Conservation (phyloP, 2,329 filamentous ascomycete genomes). For the Beauveria rudraprayagi region DNA sequence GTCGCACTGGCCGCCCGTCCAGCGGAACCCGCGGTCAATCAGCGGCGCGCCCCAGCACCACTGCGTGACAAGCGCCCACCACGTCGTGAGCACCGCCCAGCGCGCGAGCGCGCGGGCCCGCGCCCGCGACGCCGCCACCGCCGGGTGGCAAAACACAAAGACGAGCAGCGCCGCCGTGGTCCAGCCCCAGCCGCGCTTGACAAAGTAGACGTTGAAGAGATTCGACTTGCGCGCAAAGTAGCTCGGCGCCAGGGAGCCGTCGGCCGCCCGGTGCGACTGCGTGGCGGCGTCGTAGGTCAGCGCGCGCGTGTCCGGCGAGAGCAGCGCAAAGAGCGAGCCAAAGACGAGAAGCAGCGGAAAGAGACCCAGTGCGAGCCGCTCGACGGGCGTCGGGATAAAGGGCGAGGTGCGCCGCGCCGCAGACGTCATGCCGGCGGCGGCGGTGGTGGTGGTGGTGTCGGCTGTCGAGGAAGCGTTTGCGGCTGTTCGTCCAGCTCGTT, state of each 20-base stretch:
- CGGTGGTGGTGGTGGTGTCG: conserved; percentile 4
- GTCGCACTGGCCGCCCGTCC: conserved; percentile 81
- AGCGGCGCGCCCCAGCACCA: conserved; percentile 92
- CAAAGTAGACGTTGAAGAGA: conserved; percentile 84
- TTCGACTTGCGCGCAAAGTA: conserved; percentile 96
- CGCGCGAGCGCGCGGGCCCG: conserved; percentile 52
- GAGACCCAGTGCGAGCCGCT: conserved; percentile 54
- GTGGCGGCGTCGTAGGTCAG: conserved; percentile 52
- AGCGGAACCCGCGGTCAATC: conserved; percentile 82
- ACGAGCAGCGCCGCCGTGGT: conserved; percentile 64
- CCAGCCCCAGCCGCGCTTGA: conserved; percentile 95
- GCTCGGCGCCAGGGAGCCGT: conserved; percentile 54
- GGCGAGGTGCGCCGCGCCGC: conserved; percentile 39
- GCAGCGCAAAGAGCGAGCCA: conserved; percentile 69
- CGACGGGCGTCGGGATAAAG: conserved; percentile 61
- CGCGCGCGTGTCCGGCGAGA: conserved; percentile 64
- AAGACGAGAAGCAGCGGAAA: conserved; percentile 75
- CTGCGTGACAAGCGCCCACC: conserved; percentile 85
- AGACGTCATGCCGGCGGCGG: conserved; percentile 12
- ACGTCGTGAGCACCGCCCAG: conserved; percentile 63
- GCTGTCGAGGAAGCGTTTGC: background rate
- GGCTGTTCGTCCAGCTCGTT: conserved; percentile 11
- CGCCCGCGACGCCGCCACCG: conserved; percentile 29
- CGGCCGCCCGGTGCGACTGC: conserved; percentile 54
- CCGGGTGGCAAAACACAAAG: conserved; percentile 62